These are phyloP conservation scores for Eucalyptus shirleyi DNA, from an alignment of 345 rosid genomes.

Conservation along the genomic window DNA sequence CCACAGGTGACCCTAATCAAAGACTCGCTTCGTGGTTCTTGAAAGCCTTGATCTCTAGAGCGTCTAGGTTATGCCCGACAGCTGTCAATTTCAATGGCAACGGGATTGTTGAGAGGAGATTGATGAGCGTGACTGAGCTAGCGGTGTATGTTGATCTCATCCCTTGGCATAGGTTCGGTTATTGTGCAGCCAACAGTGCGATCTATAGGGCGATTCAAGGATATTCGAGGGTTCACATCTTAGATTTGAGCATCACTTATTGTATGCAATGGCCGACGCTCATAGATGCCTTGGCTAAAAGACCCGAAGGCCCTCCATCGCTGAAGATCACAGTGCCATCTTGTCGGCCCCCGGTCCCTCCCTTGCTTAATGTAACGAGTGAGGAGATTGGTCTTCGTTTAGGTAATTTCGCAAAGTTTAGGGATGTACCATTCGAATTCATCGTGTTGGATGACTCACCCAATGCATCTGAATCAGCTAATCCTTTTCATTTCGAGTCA, in stretches of 20 bases:
- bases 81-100: constrained; percentile 25
- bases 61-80: constrained; percentile 45
- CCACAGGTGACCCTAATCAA: constrained; percentile 53
- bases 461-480: background rate
- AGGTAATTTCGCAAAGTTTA: constrained; percentile 42
- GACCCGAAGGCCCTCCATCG: constrained; percentile 58
- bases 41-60: constrained; percentile 53
- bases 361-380: constrained; percentile 32
- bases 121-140: constrained; percentile 50
- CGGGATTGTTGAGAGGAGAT: constrained; percentile 14
- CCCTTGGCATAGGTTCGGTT: constrained; percentile 75
- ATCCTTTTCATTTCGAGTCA: constrained; percentile 11
- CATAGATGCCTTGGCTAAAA: constrained; percentile 49
- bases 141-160: constrained; percentile 63
- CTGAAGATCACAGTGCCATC: constrained; percentile 49
- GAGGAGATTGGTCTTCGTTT: constrained; percentile 49
- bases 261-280: constrained; percentile 83
- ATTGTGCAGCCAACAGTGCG: constrained; percentile 47
- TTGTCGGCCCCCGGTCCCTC: constrained; percentile 40
- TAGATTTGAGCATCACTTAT: constrained; percentile 57
- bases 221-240: constrained; percentile 31
- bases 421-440: constrained; percentile 49
- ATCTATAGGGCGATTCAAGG: constrained; percentile 40
- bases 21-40: constrained; percentile 54
- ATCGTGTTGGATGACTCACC: constrained; percentile 8